Conservation (phyloP, 2,329 filamentous ascomycete genomes). For the Xylaria polymorpha region DNA sequence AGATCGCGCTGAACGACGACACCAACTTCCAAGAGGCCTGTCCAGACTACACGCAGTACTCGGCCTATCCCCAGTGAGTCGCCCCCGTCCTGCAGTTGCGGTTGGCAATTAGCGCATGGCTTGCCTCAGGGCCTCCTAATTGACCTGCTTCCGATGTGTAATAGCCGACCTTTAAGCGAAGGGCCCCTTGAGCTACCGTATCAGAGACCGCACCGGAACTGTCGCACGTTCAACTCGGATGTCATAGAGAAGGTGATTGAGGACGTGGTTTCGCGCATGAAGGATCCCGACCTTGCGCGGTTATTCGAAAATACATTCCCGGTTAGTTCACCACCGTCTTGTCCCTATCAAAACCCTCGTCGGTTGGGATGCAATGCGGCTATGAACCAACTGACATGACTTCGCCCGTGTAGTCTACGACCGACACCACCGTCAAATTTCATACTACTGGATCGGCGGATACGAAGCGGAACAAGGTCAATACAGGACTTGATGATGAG, state of each 20-base stretch:
- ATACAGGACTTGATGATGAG: constrained; percentile 59
- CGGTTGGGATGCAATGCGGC: constrained; percentile 17
- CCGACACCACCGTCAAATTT: constrained; percentile 91
- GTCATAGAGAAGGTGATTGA: constrained; percentile 89
- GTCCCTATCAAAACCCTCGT: not conserved
- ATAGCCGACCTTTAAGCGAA: constrained; percentile 79
- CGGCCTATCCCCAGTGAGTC: constrained; percentile 67
- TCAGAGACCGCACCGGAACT: constrained; percentile 82
- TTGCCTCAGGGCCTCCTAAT: constrained; percentile 3
- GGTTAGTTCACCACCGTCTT: constrained; percentile 41
- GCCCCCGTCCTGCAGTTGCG: not conserved
- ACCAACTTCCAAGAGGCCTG: constrained; percentile 61
- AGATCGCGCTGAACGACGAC: constrained; percentile 50
- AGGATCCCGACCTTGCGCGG: constrained; percentile 87
- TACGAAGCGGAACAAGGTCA: constrained; percentile 46
- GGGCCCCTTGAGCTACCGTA: constrained; percentile 85
- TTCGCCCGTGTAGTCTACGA: constrained; percentile 67
- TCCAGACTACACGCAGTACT: constrained; percentile 73
- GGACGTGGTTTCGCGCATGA: constrained; percentile 81
- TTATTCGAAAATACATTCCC: constrained; percentile 97
- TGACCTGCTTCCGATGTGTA: constrained; percentile 37
- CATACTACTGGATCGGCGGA: constrained; percentile 79
- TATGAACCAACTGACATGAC: constrained; percentile 32
- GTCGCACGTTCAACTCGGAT: constrained; percentile 89
- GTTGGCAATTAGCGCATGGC: not conserved